Percentiles rank a stretch among this genome's conserved stretches.
Conservation (phyloP, 1,139 yeast genomes). For the Blastobotrys indianensis region DNA sequence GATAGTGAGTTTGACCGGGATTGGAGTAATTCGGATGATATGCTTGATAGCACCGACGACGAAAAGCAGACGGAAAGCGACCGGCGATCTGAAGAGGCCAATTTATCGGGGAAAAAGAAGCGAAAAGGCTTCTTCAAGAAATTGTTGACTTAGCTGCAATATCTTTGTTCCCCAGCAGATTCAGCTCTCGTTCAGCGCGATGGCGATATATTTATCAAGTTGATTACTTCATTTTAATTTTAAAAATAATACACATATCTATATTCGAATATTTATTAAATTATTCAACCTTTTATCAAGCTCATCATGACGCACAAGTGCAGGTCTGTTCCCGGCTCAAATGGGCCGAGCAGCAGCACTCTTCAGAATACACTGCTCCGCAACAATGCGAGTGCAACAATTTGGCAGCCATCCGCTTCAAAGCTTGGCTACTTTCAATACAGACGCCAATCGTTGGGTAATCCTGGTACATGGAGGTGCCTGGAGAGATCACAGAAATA, state of each 20-base stretch:
- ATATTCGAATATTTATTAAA: no score
- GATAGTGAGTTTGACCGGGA: conserved; percentile 1
- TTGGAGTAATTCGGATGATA: not conserved
- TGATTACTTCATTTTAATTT: no score
- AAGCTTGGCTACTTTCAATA: conserved; percentile 6
- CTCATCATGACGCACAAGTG: no score
- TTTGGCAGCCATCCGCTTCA: conserved; percentile 13
- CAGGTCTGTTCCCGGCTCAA: no score
- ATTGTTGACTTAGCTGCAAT: not conserved
- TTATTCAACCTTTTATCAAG: no score
- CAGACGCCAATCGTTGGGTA: conserved; percentile 26
- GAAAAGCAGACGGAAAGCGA: not conserved
- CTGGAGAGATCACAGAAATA: conserved; percentile 69
- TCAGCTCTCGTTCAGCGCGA: no score
- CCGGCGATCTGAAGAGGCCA: not conserved
- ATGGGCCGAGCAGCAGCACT: no score
- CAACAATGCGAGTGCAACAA: not conserved
- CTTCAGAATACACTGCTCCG: no score
- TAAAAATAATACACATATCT: no score
- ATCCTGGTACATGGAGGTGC: conserved; percentile 84
- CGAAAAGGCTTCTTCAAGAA: conserved; percentile 9
- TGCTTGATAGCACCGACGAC: not conserved
- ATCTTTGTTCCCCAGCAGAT: no score
- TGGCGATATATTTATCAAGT: no score
- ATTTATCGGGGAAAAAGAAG: not conserved